Conservation (phyloP, 768 basidiomycete genomes). For the Terana coerulea region DNA sequence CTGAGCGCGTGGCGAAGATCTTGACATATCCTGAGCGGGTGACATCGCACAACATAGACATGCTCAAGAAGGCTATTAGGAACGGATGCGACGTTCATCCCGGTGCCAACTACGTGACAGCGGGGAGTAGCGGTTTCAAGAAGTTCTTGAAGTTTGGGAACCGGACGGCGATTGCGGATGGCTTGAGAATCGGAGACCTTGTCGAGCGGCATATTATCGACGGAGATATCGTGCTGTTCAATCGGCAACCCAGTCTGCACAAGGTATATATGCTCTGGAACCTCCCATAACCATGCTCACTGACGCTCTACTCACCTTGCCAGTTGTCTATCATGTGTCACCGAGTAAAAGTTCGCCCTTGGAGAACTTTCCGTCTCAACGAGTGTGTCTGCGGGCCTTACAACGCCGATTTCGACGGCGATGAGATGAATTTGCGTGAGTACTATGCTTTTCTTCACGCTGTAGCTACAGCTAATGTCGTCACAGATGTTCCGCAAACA, state of each 20-base stretch:
- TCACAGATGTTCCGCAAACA: conserved; percentile 92
- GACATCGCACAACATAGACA: conserved; percentile 83
- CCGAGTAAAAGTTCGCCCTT: conserved; percentile 90
- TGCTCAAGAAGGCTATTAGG: conserved; percentile 68
- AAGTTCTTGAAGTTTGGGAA: conserved; percentile 90
- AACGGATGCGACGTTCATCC: conserved; percentile 92
- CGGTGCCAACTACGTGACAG: conserved; percentile 91
- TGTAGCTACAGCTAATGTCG: not conserved
- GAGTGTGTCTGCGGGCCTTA: conserved; percentile 99
- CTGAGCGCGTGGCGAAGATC: conserved; percentile 91
- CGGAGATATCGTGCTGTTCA: conserved; percentile 96
- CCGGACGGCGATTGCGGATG: conserved; percentile 73
- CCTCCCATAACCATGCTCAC: not conserved
- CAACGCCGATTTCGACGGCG: conserved; percentile 99
- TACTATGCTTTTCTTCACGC: conserved; percentile 8
- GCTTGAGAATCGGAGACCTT: conserved; percentile 80
- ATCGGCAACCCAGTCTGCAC: conserved; percentile 97
- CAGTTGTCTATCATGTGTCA: conserved; percentile 6
- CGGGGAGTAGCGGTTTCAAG: conserved; percentile 75
- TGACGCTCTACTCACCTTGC: not conserved
- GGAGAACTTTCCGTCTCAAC: conserved; percentile 95
- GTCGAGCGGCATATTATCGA: conserved; percentile 95
- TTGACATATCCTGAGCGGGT: conserved; percentile 97
- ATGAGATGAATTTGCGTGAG: conserved; percentile 99
- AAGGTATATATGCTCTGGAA: conserved; percentile 50